Conservation (phyloP, 345 rosid species). For the Salix koriyanagi region DNA sequence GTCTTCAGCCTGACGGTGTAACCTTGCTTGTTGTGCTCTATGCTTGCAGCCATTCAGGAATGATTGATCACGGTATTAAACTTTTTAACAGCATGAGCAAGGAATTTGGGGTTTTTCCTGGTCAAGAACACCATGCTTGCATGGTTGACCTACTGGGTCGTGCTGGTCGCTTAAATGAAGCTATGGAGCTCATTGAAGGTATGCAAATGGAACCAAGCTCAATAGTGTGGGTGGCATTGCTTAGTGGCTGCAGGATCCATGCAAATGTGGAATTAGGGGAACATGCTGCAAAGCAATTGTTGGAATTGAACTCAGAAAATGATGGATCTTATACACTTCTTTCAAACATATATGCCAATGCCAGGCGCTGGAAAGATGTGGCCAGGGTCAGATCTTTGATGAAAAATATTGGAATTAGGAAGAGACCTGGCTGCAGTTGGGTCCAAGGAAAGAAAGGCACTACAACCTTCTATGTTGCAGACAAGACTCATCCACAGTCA, state of each 20-base stretch:
- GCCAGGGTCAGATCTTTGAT: constrained; percentile 63
- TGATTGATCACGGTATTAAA: constrained; percentile 65
- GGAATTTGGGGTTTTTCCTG: constrained; percentile 51
- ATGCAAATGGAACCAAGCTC: constrained; percentile 76
- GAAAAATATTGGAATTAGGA: constrained; percentile 58
- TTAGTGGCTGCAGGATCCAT: constrained; percentile 70
- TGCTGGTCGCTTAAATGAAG: constrained; percentile 58
- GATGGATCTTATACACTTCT: constrained; percentile 77
- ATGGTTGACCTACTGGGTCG: constrained; percentile 83
- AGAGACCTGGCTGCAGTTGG: constrained; percentile 93
- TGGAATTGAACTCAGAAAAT: constrained; percentile 48
- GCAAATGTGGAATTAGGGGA: constrained; percentile 79
- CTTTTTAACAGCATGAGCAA: constrained; percentile 51
- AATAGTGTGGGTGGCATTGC: constrained; percentile 69
- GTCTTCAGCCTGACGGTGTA: constrained; percentile 56
- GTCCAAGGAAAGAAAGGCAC: constrained; percentile 73
- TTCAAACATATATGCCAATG: constrained; percentile 77
- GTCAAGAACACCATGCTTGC: constrained; percentile 76
- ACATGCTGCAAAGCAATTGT: constrained; percentile 47
- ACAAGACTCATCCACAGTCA: constrained; percentile 54
- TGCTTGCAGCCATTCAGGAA: constrained; percentile 88
- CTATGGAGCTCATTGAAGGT: constrained; percentile 51
- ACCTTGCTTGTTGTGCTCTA: constrained; percentile 72
- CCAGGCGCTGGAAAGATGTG: constrained; percentile 83
- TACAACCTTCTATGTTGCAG: constrained; percentile 70